Conservation (phyloP, 164 flowering plant genomes). For the Akebia trifoliata region DNA sequence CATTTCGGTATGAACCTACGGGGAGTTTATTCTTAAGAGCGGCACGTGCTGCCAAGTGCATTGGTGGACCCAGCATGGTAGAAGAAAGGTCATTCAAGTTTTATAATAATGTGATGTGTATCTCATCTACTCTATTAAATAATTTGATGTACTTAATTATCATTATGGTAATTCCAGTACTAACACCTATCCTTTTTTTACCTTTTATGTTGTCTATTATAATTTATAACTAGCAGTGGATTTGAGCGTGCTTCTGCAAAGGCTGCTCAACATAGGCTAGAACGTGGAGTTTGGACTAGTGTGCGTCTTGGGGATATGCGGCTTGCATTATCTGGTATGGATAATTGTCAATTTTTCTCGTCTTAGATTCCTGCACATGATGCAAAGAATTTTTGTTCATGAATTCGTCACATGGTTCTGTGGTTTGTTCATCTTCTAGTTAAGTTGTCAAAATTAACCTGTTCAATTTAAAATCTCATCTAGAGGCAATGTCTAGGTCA, state of each 20-base stretch:
- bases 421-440: neutral
- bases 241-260: slow-evolving; percentile 77
- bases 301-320: slow-evolving; percentile 80
- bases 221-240: slow-evolving; percentile 38
- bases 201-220: slow-evolving; percentile 5
- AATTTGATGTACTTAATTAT: slow-evolving; percentile 1
- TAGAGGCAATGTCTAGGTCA: too few species aligned
- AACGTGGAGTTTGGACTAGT: slow-evolving; percentile 88
- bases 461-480: too few species aligned
- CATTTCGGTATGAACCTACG: slow-evolving; percentile 56
- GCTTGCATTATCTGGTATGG: slow-evolving; percentile 72
- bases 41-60: slow-evolving; percentile 64
- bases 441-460: too few species aligned
- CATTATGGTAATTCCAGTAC: neutral
- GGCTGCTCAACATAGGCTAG: slow-evolving; percentile 82
- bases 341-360: neutral
- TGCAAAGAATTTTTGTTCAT: neutral
- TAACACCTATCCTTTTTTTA: neutral
- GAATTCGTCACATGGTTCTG: neutral
- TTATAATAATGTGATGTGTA: slow-evolving; percentile 9
- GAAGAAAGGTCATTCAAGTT: slow-evolving; percentile 42
- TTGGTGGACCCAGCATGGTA: slow-evolving; percentile 26
- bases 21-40: slow-evolving; percentile 66
- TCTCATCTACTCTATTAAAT: neutral
- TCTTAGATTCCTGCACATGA: neutral